Evolutionary conservation across 805 yeast species (phyloP).

Genomic region (Cyberlindnera maclurae): DNA sequence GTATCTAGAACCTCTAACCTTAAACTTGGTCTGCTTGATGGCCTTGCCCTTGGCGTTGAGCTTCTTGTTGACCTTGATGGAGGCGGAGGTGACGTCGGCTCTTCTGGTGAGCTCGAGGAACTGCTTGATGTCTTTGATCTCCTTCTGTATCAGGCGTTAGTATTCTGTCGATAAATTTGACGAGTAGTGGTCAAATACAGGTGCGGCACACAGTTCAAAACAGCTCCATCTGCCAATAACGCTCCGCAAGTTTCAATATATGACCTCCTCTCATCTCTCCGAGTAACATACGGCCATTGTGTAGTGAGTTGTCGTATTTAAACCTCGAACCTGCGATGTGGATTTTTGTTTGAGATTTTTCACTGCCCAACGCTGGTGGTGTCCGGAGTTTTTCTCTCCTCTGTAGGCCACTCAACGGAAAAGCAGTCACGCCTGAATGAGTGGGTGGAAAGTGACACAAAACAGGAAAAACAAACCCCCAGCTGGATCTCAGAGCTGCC

Average conservation of each 20-base stretch:
- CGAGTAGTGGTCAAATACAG: too few species aligned
- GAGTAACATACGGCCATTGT: constrained; percentile 19
- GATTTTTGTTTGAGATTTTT: constrained; percentile 9
- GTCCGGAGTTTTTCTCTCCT: constrained; percentile 7
- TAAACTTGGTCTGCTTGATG: constrained; percentile 95
- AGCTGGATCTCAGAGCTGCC: neutral
- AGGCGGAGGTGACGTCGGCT: constrained; percentile 88
- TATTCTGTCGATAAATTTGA: neutral
- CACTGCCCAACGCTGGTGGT: constrained; percentile 3
- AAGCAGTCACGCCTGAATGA: constrained; percentile 6
- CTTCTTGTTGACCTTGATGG: constrained; percentile 89
- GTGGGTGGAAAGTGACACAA: too few species aligned
- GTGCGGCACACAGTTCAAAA: too few species aligned
- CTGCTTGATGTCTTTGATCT: constrained; percentile 95
- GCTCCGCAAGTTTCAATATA: too few species aligned
- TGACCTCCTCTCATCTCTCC: neutral
- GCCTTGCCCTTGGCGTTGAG: constrained; percentile 74
- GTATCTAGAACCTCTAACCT: constrained; percentile 93
- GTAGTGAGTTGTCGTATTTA: neutral
- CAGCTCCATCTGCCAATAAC: too few species aligned
- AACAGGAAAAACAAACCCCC: too few species aligned
- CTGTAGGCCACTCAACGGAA: neutral
- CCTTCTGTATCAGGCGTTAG: constrained; percentile 30
- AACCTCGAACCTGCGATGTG: neutral
- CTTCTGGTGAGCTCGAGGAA: constrained; percentile 95